Percentiles rank a stretch among this genome's conserved stretches.
These are phyloP conservation scores for Malus domestica DNA, from an alignment of 306 rosid genomes.

Conservation along the genomic window DNA sequence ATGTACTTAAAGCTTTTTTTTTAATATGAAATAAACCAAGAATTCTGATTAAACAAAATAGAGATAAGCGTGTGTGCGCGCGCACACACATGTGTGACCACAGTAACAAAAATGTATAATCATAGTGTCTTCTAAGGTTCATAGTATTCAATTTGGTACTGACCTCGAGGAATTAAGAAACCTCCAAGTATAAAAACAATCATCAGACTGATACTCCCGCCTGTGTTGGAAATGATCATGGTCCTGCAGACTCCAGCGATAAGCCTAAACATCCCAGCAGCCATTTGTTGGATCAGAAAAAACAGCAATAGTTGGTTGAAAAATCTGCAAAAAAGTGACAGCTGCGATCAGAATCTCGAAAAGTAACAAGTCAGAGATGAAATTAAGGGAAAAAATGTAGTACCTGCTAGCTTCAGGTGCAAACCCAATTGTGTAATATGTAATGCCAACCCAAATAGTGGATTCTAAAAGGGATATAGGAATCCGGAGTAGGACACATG, in stretches of 20 bases:
- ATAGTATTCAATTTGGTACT: slow-evolving; percentile 10
- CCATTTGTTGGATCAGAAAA: slow-evolving; percentile 84
- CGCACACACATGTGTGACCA: too few species aligned
- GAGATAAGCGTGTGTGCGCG: too few species aligned
- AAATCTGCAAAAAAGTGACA: slow-evolving; percentile 42
- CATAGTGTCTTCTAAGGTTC: neutral
- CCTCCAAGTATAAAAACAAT: slow-evolving; percentile 86
- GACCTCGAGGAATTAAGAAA: slow-evolving; percentile 76
- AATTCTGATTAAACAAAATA: too few species aligned
- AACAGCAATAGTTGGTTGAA: slow-evolving; percentile 70
- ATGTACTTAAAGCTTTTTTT: neutral
- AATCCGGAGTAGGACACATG: slow-evolving; percentile 47
- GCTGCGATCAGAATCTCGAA: neutral
- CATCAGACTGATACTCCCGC: slow-evolving; percentile 68
- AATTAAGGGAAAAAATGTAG: neutral
- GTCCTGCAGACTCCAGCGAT: slow-evolving; percentile 85
- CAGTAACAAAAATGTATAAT: neutral
- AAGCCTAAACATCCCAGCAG: slow-evolving; percentile 75
- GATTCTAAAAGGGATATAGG: slow-evolving; percentile 66
- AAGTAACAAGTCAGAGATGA: neutral
- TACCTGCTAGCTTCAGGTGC: slow-evolving; percentile 57
- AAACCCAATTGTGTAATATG: slow-evolving; percentile 47
- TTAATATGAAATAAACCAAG: too few species aligned
- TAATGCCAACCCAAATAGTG: slow-evolving; percentile 41
- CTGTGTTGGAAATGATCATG: slow-evolving; percentile 87